Evolutionary conservation across 2,329 filamentous ascomycete genomes (phyloP).

Genomic region (Cercospora citrullina): DNA sequence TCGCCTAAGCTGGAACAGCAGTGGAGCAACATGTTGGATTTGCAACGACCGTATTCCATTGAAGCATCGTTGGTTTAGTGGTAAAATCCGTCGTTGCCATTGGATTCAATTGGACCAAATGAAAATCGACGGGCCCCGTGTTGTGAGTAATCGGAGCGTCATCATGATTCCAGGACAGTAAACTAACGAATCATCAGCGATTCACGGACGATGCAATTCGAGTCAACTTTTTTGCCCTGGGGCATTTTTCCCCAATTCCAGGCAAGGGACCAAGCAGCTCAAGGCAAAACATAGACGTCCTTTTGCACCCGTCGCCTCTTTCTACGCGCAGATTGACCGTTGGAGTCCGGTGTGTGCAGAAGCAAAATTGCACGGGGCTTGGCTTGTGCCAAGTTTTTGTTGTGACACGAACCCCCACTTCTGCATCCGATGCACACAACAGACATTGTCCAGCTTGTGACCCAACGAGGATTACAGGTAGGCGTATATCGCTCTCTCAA

Average conservation of each 20-base stretch:
- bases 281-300: neutral
- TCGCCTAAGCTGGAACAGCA: neutral
- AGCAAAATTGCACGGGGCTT: neutral
- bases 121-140: neutral
- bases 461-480: neutral
- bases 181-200: neutral
- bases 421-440: neutral
- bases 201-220: neutral
- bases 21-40: neutral
- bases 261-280: neutral
- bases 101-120: too few species aligned
- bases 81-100: neutral
- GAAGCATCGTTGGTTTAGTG: neutral
- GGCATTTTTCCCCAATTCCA: neutral
- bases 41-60: rapidly evolving
- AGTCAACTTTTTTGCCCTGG: neutral
- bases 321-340: neutral
- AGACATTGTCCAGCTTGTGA: neutral
- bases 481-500: neutral
- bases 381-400: neutral
- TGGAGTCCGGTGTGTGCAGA: neutral
- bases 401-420: neutral
- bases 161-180: neutral
- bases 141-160: neutral
- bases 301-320: neutral